These are phyloP conservation scores for Colletotrichum somersetense DNA, from an alignment of 2,329 filamentous ascomycete species.

Conservation along the genomic window DNA sequence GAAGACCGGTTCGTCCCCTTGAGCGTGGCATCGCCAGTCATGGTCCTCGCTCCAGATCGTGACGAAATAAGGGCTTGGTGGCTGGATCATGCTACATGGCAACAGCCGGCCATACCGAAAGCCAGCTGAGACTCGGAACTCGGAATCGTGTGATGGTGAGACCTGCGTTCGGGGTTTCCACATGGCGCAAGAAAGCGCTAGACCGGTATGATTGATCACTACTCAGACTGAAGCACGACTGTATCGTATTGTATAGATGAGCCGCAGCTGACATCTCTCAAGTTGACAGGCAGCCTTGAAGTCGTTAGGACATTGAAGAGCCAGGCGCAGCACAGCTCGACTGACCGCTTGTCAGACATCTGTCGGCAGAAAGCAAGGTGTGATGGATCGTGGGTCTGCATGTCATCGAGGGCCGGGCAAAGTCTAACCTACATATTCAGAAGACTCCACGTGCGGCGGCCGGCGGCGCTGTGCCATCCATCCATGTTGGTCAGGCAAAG, in stretches of 20 bases:
- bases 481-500: background rate
- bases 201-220: background rate
- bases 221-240: background rate
- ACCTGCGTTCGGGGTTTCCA: no score
- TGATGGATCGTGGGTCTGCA: background rate
- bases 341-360: background rate
- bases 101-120: background rate
- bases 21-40: no score
- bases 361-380: background rate
- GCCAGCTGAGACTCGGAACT: background rate
- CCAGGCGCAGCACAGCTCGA: background rate
- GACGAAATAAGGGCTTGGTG: no score
- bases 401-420: background rate
- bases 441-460: background rate
- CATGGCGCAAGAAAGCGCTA: no score
- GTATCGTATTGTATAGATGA: background rate
- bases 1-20: no score
- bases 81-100: no score
- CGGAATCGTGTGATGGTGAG: no score
- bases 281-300: background rate
- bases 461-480: background rate
- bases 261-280: background rate
- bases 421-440: background rate
- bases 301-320: no score
- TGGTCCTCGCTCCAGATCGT: no score